phyloP scores from a whole-genome alignment of 1,139 yeast species.

The Kodamaea alishanica region DNA sequence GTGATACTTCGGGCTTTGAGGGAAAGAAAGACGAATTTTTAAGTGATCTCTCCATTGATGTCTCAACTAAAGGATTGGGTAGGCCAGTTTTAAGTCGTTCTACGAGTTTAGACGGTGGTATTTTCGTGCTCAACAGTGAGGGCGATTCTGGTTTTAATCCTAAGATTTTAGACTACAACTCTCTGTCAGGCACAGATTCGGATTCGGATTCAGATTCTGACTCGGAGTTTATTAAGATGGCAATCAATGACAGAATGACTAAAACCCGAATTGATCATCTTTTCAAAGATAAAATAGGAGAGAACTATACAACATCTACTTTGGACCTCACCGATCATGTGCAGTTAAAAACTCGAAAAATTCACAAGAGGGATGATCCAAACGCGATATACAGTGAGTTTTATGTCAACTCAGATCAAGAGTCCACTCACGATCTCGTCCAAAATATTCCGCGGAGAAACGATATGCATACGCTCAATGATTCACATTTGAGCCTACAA shows the following conservation, averaged over 20 bases:
- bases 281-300: not conserved
- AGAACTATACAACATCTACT: not conserved
- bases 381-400: not conserved
- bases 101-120: not conserved
- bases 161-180: constrained; percentile 1
- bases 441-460: constrained; percentile 2
- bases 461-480: constrained; percentile 1
- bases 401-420: constrained; percentile 26
- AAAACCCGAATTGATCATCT: constrained; percentile 2
- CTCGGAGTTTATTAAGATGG: constrained; percentile 4
- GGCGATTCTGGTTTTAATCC: not conserved
- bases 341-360: too few species aligned
- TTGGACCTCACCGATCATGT: not conserved
- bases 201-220: constrained; percentile 14
- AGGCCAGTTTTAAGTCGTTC: constrained; percentile 1
- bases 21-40: not conserved
- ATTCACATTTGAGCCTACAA: not conserved
- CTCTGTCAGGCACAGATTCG: not conserved
- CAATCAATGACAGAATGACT: not conserved
- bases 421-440: constrained; percentile 15
- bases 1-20: not conserved
- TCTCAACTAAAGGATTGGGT: not conserved
- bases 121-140: not conserved
- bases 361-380: too few species aligned
- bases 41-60: not conserved